Percentiles rank a stretch among this genome's conserved stretches.
phyloP scores from a whole-genome alignment of 805 yeast species.

The Yarrowia divulgata region DNA sequence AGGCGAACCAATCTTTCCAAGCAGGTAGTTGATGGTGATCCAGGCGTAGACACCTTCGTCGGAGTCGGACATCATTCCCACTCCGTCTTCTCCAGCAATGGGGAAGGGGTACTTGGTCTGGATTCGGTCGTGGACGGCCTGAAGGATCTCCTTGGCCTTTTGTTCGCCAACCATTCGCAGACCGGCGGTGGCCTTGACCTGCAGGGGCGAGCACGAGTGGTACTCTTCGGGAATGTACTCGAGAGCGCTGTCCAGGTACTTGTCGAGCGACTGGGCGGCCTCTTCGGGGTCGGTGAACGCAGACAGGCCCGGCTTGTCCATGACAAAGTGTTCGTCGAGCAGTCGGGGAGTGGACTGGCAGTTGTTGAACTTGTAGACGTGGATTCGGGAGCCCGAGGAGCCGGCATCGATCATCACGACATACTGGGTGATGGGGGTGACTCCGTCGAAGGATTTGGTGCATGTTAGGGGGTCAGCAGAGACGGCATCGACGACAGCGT shows the following conservation, averaged over 20 bases:
- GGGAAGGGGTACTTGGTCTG: conserved; percentile 89
- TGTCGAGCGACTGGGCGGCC: conserved; percentile 91
- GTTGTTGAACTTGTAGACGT: conserved; percentile 88
- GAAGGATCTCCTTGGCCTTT: conserved; percentile 72
- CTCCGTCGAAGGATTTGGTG: conserved; percentile 51
- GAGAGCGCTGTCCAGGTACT: conserved; percentile 77
- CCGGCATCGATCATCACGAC: conserved; percentile 98
- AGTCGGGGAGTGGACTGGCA: conserved; percentile 85
- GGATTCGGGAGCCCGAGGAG: conserved; percentile 95
- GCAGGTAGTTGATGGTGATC: conserved; percentile 92
- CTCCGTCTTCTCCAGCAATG: conserved; percentile 84
- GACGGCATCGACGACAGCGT: not conserved
- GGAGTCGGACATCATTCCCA: conserved; percentile 92
- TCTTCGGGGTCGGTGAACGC: conserved; percentile 76
- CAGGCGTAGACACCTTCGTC: conserved; percentile 99
- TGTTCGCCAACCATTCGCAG: conserved; percentile 82
- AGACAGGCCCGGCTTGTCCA: conserved; percentile 85
- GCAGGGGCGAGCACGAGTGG: conserved; percentile 87
- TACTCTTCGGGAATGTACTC: conserved; percentile 74
- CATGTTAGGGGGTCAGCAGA: conserved; percentile 44
- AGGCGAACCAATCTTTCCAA: conserved; percentile 88
- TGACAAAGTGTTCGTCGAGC: conserved; percentile 79
- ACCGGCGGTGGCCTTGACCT: conserved; percentile 98
- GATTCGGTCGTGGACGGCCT: conserved; percentile 76
- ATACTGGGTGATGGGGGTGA: conserved; percentile 59